Evolutionary conservation across 2,329 filamentous ascomycete genomes (phyloP).

Genomic region (Colletotrichum liaoningense): DNA sequence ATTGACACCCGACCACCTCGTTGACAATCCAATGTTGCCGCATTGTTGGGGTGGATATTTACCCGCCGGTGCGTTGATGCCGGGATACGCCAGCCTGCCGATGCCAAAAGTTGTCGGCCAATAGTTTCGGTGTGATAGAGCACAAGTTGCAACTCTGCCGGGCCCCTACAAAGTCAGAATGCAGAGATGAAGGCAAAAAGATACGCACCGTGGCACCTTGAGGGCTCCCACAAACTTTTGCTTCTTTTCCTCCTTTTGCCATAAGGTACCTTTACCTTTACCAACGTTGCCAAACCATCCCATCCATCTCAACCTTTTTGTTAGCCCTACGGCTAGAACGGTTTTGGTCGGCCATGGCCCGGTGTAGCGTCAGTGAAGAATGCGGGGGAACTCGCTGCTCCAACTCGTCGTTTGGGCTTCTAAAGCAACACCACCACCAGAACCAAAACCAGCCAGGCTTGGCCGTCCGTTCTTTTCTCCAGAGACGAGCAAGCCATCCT

Average conservation of each 20-base stretch:
- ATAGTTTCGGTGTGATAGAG: neutral
- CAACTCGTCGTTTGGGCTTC: neutral
- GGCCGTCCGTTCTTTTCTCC: neutral
- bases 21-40: neutral
- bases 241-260: neutral
- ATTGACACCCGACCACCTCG: neutral
- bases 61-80: conserved; percentile 1
- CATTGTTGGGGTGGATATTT: conserved; percentile 10
- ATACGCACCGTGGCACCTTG: neutral
- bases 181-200: neutral
- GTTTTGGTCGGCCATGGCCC: neutral
- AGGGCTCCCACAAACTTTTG: neutral
- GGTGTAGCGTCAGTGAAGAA: conserved; percentile 2
- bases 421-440: neutral
- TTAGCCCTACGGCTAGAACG: neutral
- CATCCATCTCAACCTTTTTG: neutral
- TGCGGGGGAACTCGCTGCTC: neutral
- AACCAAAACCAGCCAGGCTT: too few species aligned
- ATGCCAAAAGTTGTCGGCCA: neutral
- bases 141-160: neutral
- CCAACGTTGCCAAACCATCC: too few species aligned
- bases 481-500: neutral
- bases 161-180: neutral
- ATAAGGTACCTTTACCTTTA: neutral
- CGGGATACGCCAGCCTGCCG: conserved; percentile 24